Evolutionary conservation across 2,329 filamentous ascomycete genomes (phyloP).

Genomic region (Ceratocystis diversiconidia): DNA sequence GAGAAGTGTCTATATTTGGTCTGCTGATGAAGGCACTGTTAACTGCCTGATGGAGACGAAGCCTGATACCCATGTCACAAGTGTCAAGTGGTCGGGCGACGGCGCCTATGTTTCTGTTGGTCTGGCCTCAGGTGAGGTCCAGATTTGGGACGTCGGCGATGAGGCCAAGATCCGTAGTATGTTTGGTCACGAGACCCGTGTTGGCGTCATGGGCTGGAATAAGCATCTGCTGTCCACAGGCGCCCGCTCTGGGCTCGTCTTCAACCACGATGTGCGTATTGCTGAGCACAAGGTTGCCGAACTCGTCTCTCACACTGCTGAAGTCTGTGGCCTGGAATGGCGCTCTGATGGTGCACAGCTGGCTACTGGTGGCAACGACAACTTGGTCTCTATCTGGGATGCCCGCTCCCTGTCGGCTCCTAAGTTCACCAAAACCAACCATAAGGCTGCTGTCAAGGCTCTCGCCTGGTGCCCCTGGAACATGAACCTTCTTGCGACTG

Average conservation of each 20-base stretch:
- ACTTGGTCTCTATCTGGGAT: conserved; percentile 98
- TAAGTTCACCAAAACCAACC: conserved; percentile 99
- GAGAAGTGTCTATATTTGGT: conserved; percentile 97
- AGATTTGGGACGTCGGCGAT: conserved; percentile 98
- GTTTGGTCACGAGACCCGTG: conserved; percentile 91
- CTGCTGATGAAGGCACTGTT: conserved; percentile 81
- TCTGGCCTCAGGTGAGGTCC: conserved; percentile 86
- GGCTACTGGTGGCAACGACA: conserved; percentile 95
- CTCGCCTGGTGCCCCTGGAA: conserved; percentile 99
- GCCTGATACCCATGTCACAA: conserved; percentile 89
- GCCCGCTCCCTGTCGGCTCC: conserved; percentile 82
- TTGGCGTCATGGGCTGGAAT: conserved; percentile 98
- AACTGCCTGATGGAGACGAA: conserved; percentile 76
- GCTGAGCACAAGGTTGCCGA: conserved; percentile 97
- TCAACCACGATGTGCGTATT: conserved; percentile 96
- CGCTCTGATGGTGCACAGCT: conserved; percentile 91
- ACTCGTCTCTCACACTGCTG: conserved; percentile 90
- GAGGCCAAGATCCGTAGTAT: conserved; percentile 93
- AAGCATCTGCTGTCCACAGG: conserved; percentile 95
- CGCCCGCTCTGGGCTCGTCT: conserved; percentile 85
- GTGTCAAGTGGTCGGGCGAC: conserved; percentile 96
- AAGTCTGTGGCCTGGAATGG: conserved; percentile 98
- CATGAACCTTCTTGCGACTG: conserved; percentile 88
- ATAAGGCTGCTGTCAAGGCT: conserved; percentile 96
- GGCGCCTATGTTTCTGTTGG: conserved; percentile 93